These are phyloP conservation scores for Chrysosporium keratinophilum DNA, from an alignment of 2,329 filamentous ascomycete genomes.

Conservation along the genomic window DNA sequence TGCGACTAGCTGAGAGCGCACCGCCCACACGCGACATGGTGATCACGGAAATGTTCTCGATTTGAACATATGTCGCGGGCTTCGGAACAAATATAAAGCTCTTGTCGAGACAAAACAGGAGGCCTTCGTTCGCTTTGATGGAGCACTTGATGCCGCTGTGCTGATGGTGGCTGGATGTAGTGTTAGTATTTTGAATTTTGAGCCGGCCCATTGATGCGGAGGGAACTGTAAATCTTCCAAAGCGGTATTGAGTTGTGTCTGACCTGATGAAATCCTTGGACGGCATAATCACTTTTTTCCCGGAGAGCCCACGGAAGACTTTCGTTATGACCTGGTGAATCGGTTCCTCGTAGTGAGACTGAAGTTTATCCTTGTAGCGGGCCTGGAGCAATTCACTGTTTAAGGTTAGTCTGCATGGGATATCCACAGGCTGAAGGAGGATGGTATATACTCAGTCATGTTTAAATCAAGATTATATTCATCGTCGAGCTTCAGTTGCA, in stretches of 20 bases:
- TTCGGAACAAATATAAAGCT: slow-evolving; percentile 99
- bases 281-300: slow-evolving; percentile 88
- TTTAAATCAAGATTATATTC: slow-evolving; percentile 95
- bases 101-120: slow-evolving; percentile 93
- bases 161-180: slow-evolving; percentile 59
- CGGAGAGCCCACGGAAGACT: slow-evolving; percentile 86
- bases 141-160: slow-evolving; percentile 97
- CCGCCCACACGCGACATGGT: slow-evolving; percentile 94
- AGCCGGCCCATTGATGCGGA: slow-evolving; percentile 7
- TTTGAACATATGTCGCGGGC: slow-evolving; percentile 91
- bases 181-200: slow-evolving; percentile 13
- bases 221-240: slow-evolving; percentile 5
- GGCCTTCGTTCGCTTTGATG: slow-evolving; percentile 98
- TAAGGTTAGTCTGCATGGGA: slow-evolving; percentile 2
- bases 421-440: neutral
- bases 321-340: slow-evolving; percentile 88
- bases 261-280: slow-evolving; percentile 84
- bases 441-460: slow-evolving; percentile 58
- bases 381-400: slow-evolving; percentile 60
- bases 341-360: slow-evolving; percentile 83
- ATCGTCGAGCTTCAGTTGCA: slow-evolving; percentile 97
- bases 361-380: slow-evolving; percentile 82
- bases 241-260: slow-evolving; percentile 15
- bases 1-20: slow-evolving; percentile 83
- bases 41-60: slow-evolving; percentile 82